phyloP scores from a whole-genome alignment of 257 asterid genomes.

The Mentha longifolia region DNA sequence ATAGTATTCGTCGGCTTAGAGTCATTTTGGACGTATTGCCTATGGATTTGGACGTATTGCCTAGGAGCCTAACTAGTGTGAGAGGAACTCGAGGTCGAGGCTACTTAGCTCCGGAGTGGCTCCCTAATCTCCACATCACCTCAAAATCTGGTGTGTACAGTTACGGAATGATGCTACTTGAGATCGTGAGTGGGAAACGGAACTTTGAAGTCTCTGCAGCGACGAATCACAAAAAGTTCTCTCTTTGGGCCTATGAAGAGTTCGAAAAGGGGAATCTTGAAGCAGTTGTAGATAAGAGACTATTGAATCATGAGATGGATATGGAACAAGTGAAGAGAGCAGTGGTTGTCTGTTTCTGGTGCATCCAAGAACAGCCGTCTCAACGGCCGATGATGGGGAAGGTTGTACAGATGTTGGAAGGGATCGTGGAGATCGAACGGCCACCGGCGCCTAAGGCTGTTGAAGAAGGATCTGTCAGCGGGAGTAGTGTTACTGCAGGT shows the following conservation, averaged over 20 bases:
- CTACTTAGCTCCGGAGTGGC: constrained; percentile 89
- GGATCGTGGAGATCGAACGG: constrained; percentile 57
- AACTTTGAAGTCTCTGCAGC: constrained; percentile 75
- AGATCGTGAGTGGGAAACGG: constrained; percentile 84
- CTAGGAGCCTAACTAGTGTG: constrained; percentile 77
- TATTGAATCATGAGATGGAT: constrained; percentile 50
- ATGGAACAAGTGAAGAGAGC: constrained; percentile 71
- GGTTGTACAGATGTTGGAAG: constrained; percentile 92
- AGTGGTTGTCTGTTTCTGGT: constrained; percentile 80
- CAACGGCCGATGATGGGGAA: constrained; percentile 91
- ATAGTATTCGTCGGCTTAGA: background rate
- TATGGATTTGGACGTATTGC: too few species aligned
- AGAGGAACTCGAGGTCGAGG: constrained; percentile 93
- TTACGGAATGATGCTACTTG: constrained; percentile 82
- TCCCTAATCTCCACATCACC: constrained; percentile 83
- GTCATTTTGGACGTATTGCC: too few species aligned
- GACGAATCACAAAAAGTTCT: constrained; percentile 59
- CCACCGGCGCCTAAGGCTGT: constrained; percentile 73
- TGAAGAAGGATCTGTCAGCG: constrained; percentile 50
- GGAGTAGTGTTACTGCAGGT: constrained; percentile 45
- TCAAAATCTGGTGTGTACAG: constrained; percentile 79
- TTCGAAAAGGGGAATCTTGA: constrained; percentile 66
- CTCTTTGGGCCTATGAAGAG: constrained; percentile 85
- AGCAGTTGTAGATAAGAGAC: constrained; percentile 56
- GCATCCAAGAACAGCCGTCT: constrained; percentile 91